Conservation (phyloP, 176 grass and related monocot genomes). For the Juncus inflexus region DNA sequence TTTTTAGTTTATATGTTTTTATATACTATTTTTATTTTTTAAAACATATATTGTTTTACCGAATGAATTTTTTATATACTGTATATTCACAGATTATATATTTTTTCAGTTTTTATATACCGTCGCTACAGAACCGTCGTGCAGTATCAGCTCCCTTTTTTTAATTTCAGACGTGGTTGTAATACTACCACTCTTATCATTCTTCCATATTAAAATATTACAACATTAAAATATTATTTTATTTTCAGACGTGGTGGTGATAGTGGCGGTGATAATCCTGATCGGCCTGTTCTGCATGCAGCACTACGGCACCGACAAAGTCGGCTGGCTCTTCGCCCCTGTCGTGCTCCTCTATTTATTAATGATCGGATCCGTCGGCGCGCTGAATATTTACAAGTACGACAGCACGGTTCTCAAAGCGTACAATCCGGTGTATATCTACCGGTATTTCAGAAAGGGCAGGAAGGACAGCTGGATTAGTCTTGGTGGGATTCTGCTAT, state of each 20-base stretch:
- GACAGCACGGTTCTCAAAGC: slow-evolving; percentile 73
- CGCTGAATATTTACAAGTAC: slow-evolving; percentile 81
- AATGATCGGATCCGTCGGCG: slow-evolving; percentile 78
- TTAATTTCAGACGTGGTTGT: too few species aligned
- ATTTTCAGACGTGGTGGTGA: slow-evolving; percentile 91
- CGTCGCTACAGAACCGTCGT: too few species aligned
- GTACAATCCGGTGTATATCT: slow-evolving; percentile 79
- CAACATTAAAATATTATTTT: too few species aligned
- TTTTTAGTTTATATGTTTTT: too few species aligned
- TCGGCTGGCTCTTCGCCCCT: slow-evolving; percentile 96
- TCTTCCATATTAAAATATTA: too few species aligned
- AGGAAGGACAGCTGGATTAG: slow-evolving; percentile 63
- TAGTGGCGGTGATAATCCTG: slow-evolving; percentile 89
- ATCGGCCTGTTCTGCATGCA: slow-evolving; percentile 98
- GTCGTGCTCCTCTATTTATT: slow-evolving; percentile 93
- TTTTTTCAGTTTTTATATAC: too few species aligned
- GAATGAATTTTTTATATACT: too few species aligned
- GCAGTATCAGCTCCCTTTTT: too few species aligned
- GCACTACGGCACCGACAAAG: slow-evolving; percentile 93
- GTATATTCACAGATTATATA: too few species aligned
- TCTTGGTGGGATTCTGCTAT: slow-evolving; percentile 92
- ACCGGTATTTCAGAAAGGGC: slow-evolving; percentile 48
- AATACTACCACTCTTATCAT: too few species aligned
- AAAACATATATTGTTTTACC: too few species aligned
- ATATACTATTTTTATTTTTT: too few species aligned